Base-by-base conservation (phyloP, 140 eudicot species). In the Erigeron philadelphicus region DNA sequence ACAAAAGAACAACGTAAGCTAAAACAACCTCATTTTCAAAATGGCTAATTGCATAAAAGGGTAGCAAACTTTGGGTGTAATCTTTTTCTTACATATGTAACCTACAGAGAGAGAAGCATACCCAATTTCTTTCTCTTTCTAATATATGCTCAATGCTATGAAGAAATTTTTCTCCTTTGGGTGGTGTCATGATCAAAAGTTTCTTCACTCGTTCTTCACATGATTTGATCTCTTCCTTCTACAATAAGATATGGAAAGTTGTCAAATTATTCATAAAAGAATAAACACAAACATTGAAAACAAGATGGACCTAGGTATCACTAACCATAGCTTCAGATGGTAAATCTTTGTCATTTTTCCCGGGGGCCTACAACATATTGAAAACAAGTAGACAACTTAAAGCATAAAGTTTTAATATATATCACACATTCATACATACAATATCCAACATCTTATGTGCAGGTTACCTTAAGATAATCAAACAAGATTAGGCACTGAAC, bases 71-170 rank as follows among this genome's bases (percentile, higher is more conserved):
- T 53, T 53, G 25, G 11, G 25, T 53, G 11, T 16, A 31, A 31
- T 1, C 38, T 31, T 31, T 31, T 31, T 31, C 25, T 17, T 53
- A 7, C 15, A 12, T 23, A 19, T 42, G 8, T 23, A 6, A 57
- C 42, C 63, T 11, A 63, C 8, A 71, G 19, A 70, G 17, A 49
- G 8, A 31, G 52, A 16, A 59, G 65, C 90, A 77, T 50, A 93
- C 98, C 98, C 98, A 93, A 66, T 93, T 93, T 74, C 84, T 84
- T 84, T 93, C 98, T 23, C 98, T 90, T 79, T 93, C 93, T 78
- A 93, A 82, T 56, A 93, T 89, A 86, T 93, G 98, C 81, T 93
- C 96, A 61, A 93, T 80, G 81, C 95, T 76, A 7, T 25, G 83
- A 78, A 93, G 95, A 78, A 93, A 93, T n/a, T 93, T 95, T 76